A percentile compares a stretch with the other conserved stretches of the same genome.
phyloP scores from a whole-genome alignment of 2,329 filamentous ascomycete species.

The Fusarium redolens region DNA sequence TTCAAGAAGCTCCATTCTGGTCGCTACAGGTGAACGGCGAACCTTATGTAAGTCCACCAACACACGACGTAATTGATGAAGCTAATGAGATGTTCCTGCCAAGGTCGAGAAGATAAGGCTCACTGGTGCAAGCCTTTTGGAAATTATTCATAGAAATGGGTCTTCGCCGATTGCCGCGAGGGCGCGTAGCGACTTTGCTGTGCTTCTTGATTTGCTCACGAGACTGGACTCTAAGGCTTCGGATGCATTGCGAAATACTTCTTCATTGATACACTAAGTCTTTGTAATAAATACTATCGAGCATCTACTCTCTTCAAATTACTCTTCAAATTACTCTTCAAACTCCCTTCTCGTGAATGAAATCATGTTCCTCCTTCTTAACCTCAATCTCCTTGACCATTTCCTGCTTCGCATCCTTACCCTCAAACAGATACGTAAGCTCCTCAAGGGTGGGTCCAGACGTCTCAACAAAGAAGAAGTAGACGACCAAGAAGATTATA shows the following conservation, averaged over 20 bases:
- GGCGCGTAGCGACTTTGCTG: slow-evolving; percentile 53
- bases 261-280: slow-evolving; percentile 18
- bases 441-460: slow-evolving; percentile 52
- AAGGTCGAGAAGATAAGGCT: slow-evolving; percentile 56
- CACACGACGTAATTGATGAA: rapidly evolving
- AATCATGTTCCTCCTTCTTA: slow-evolving; percentile 33
- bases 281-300: neutral
- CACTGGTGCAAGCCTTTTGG: slow-evolving; percentile 53
- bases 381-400: slow-evolving; percentile 33
- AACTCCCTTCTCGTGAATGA: slow-evolving; percentile 25
- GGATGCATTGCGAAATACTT: slow-evolving; percentile 52
- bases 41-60: slow-evolving; percentile 48
- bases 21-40: slow-evolving; percentile 55
- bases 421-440: slow-evolving; percentile 44
- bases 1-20: slow-evolving; percentile 57
- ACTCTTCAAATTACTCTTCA: neutral
- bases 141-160: slow-evolving; percentile 53
- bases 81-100: neutral
- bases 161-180: slow-evolving; percentile 51
- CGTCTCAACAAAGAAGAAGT: slow-evolving; percentile 56
- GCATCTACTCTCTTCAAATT: rapidly evolving
- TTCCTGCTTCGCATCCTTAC: slow-evolving; percentile 27
- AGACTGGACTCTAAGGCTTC: slow-evolving; percentile 57
- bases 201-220: slow-evolving; percentile 55
- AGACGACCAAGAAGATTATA: slow-evolving; percentile 52